Percentiles rank a stretch among this genome's conserved stretches.
These are phyloP conservation scores for Vitis amurensis DNA, from an alignment of 164 flowering plant genomes.

Conservation along the genomic window DNA sequence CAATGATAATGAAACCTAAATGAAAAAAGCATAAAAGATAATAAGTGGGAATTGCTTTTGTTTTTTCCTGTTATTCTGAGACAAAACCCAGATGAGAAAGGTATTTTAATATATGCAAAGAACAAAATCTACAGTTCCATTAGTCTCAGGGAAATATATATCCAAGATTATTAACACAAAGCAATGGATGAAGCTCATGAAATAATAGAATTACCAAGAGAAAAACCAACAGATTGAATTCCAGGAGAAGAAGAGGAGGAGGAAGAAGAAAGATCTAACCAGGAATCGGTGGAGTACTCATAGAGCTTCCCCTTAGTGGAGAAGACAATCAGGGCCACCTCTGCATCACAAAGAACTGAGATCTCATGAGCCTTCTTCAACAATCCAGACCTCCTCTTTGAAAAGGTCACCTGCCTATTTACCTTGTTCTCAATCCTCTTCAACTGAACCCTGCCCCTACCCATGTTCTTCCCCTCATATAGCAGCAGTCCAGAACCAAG, in stretches of 20 bases:
- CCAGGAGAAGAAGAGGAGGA: neutral
- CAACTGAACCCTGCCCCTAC: slow-evolving; percentile 59
- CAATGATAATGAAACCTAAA: too few relatives aligned
- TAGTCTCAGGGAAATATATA: too few relatives aligned
- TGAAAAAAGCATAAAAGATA: too few relatives aligned
- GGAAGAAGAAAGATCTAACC: slow-evolving; percentile 23
- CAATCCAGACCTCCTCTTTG: slow-evolving; percentile 53
- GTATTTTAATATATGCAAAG: too few relatives aligned
- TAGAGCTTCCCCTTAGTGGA: slow-evolving; percentile 60
- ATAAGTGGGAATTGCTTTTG: too few relatives aligned
- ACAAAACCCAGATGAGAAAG: too few relatives aligned
- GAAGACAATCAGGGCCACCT: slow-evolving; percentile 55
- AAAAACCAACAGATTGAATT: neutral
- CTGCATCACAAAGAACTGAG: slow-evolving; percentile 62
- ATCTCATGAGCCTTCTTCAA: slow-evolving; percentile 67
- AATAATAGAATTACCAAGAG: neutral
- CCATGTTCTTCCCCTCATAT: slow-evolving; percentile 26
- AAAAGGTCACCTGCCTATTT: slow-evolving; percentile 62
- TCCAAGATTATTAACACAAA: too few relatives aligned
- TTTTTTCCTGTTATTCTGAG: too few relatives aligned
- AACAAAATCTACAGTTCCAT: too few relatives aligned
- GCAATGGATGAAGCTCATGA: too few relatives aligned
- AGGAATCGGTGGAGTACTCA: slow-evolving; percentile 53
- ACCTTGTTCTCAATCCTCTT: slow-evolving; percentile 64
- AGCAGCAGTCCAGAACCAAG: neutral